Base-by-base conservation (phyloP, 331 rosid species). In the Rosa hybrid region DNA sequence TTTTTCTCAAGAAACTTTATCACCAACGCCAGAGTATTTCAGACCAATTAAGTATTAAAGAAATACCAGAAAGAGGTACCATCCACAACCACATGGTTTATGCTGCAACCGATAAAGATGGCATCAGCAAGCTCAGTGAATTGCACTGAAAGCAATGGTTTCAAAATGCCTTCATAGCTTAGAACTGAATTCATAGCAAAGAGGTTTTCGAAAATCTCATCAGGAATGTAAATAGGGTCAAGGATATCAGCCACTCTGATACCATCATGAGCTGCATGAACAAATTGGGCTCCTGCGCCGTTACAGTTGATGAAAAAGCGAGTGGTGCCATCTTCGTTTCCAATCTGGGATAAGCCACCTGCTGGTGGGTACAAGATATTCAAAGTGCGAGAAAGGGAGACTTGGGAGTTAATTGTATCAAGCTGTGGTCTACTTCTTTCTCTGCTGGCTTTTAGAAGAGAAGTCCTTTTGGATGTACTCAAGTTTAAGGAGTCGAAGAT, bases 101-200 rank as follows among this genome's bases (percentile, higher is more conserved):
- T 30, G 2, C 74, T 38, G 51, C 75, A 74, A 41, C 78, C 81
- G 0, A 84, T 63, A 70, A 84, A 80, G 7, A 84, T 18, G 7
- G 75, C 87, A 51, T 84, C 87, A 16, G 14, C 81, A 2, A 84
- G 75, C 75, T 84, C 84, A 0, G 79, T 76, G 3, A 83, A 81
- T 48, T 83, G 83, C 7, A 76, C 81, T 5, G 81, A 64, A 30
- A 90, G 84, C 69, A 88, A 49, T 0, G 94, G 89, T 12, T 83
- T 77, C 8, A 78, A 54, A 0, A 80, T 78, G 17, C 84, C 84
- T 70, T 88, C 68, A 10, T 46, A 30, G 85, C 86, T 90, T 21
- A 17, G 34, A 54, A 71, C 76, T 0, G 76, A 73, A 57, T 86
- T 84, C 23, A 77, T 67, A 10, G 77, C 51, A 34, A 83, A 88